Percentiles rank a stretch among this genome's conserved stretches.
Evolutionary conservation across 2,329 filamentous ascomycete genomes (phyloP).

Genomic region (Sphaceloma murrayae): DNA sequence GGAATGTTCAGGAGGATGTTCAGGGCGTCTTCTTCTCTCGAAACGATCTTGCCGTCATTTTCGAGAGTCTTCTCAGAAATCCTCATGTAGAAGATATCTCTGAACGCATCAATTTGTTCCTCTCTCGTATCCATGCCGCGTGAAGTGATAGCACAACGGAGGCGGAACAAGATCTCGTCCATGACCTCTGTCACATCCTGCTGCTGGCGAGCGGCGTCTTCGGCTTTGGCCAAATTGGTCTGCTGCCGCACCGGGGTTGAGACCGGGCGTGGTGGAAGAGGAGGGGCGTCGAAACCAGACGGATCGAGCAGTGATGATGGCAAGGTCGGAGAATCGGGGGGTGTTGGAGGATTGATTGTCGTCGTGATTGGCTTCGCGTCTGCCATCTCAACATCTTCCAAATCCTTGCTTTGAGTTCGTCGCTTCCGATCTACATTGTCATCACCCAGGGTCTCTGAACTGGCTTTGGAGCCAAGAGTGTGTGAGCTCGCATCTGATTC

Average conservation of each 20-base stretch:
- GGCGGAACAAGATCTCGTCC: conserved; percentile 78
- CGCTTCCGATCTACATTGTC: not conserved
- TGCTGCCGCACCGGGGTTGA: conserved; percentile 23
- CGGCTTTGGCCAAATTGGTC: conserved; percentile 39
- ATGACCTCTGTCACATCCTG: conserved; percentile 96
- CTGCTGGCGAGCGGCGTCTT: conserved; percentile 53
- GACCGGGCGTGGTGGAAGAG: conserved; percentile 47
- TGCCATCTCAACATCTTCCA: conserved; percentile 21
- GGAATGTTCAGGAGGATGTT: conserved; percentile 55
- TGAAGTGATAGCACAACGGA: conserved; percentile 79
- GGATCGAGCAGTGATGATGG: not conserved
- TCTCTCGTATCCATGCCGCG: conserved; percentile 56
- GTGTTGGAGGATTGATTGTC: conserved; percentile 21
- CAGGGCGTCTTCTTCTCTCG: conserved; percentile 49
- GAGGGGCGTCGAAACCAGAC: conserved; percentile 34
- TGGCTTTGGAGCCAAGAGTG: not conserved
- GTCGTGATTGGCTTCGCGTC: conserved; percentile 18
- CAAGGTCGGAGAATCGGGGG: conserved; percentile 27
- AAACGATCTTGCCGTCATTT: conserved; percentile 33
- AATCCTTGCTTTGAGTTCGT: not conserved
- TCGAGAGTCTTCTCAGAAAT: conserved; percentile 28
- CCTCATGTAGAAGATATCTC: conserved; percentile 26
- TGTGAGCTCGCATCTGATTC: not conserved
- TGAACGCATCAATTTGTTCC: conserved; percentile 59
- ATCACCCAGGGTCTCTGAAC: conserved; percentile 4